Percentiles rank a stretch among this genome's conserved stretches.
Conservation (phyloP, 805 yeast genomes). For the Suhomyces canberraensis region DNA sequence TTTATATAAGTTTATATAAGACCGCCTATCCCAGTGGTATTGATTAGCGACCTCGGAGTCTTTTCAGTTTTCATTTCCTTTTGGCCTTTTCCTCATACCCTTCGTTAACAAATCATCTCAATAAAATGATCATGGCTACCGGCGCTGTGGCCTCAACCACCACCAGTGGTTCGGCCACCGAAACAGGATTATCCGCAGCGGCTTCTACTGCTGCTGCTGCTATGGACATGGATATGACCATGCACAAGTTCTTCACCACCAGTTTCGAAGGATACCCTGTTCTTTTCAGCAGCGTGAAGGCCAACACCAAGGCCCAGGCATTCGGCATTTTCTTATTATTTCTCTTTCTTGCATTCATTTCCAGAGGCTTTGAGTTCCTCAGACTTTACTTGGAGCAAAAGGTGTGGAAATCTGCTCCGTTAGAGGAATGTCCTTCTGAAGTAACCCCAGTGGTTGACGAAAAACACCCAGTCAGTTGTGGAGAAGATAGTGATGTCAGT, state of each 20-base stretch:
- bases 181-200: slow-evolving; percentile 6
- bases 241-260: slow-evolving; percentile 59
- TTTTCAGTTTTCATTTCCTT: too few relatives aligned
- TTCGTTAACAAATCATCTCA: too few relatives aligned
- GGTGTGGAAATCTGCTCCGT: slow-evolving; percentile 62
- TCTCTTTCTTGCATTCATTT: slow-evolving; percentile 54
- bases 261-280: slow-evolving; percentile 57
- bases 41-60: too few relatives aligned
- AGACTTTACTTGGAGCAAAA: slow-evolving; percentile 64
- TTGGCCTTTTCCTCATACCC: too few relatives aligned
- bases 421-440: too few relatives aligned
- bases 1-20: too few relatives aligned
- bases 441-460: slow-evolving; percentile 32
- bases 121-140: slow-evolving; percentile 3
- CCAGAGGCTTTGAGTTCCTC: slow-evolving; percentile 57
- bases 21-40: too few relatives aligned
- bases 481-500: slow-evolving; percentile 14
- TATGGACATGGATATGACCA: slow-evolving; percentile 21
- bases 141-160: slow-evolving; percentile 5
- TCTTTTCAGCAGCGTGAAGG: slow-evolving; percentile 52
- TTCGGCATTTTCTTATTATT: slow-evolving; percentile 70
- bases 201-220: slow-evolving; percentile 8
- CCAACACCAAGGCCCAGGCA: slow-evolving; percentile 55
- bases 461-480: slow-evolving; percentile 12
- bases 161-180: slow-evolving; percentile 5